A percentile compares a stretch with the other conserved stretches of the same genome.
These are phyloP conservation scores for Berkeleyomyces basicola DNA, from an alignment of 2,329 filamentous ascomycete species.

Conservation along the genomic window DNA sequence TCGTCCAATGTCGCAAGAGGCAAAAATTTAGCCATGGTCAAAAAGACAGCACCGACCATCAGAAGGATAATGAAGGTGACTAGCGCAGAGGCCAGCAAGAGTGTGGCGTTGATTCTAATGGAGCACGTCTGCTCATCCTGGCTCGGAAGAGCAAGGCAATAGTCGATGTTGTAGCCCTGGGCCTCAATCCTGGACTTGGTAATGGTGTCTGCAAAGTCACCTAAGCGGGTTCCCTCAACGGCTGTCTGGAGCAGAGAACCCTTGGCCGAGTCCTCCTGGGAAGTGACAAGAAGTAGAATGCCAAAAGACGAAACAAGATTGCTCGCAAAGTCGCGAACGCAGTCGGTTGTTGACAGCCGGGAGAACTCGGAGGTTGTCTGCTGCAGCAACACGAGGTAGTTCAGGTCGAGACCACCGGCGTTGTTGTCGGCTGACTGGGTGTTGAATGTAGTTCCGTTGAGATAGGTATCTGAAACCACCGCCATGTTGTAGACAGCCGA, in stretches of 20 bases:
- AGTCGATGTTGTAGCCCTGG: constrained; percentile 10
- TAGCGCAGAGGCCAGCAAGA: constrained; percentile 28
- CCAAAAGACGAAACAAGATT: constrained; percentile 21
- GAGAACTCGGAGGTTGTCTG: constrained; percentile 17
- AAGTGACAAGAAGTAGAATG: constrained; percentile 22
- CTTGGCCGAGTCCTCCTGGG: constrained; percentile 5
- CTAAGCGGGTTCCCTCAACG: constrained; percentile 17
- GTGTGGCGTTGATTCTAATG: constrained; percentile 26
- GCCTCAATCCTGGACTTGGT: constrained; percentile 1
- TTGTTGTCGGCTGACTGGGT: constrained; percentile 21
- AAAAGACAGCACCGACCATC: constrained; percentile 24
- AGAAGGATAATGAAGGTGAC: constrained; percentile 21
- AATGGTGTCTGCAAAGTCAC: constrained; percentile 3
- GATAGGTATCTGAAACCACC: constrained; percentile 23
- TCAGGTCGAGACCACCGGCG: constrained; percentile 15
- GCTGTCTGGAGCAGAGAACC: constrained; percentile 22
- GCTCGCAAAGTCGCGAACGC: constrained; percentile 20
- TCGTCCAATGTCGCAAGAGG: constrained; percentile 35
- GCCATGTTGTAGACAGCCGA: constrained; percentile 21
- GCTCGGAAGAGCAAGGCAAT: constrained; percentile 21
- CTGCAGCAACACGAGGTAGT: constrained; percentile 20
- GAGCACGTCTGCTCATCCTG: constrained; percentile 21
- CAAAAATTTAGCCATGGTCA: constrained; percentile 23
- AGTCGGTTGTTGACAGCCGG: constrained; percentile 20
- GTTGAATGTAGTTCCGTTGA: constrained; percentile 23